Conservation (phyloP, 768 basidiomycete species). For the Lactifluus echinatus region DNA sequence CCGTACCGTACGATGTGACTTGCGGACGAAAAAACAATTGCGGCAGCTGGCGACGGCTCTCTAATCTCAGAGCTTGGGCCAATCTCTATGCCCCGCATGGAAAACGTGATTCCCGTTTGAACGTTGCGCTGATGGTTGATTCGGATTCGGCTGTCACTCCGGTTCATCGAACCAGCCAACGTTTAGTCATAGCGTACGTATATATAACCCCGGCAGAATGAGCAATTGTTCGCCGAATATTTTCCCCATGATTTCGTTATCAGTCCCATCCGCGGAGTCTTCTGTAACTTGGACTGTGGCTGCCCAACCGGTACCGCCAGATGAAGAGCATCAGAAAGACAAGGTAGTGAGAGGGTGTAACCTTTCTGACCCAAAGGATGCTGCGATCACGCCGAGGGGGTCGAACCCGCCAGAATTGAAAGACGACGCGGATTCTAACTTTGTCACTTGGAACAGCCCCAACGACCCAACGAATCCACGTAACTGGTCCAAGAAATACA, state of each 20-base stretch:
- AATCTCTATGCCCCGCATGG: background rate
- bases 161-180: background rate
- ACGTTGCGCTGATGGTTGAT: background rate
- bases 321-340: background rate
- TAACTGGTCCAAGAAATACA: conserved; percentile 11
- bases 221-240: background rate
- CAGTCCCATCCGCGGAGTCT: background rate
- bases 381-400: background rate
- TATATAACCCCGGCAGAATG: background rate
- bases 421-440: background rate
- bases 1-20: too few relatives aligned
- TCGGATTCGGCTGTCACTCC: background rate
- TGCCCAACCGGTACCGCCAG: too few relatives aligned
- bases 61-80: background rate
- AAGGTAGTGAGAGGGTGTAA: background rate
- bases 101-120: too few relatives aligned
- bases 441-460: conserved; percentile 12
- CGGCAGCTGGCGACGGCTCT: background rate
- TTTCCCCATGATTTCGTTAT: background rate
- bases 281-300: background rate
- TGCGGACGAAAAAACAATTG: too few relatives aligned
- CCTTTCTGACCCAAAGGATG: background rate
- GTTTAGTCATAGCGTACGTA: background rate
- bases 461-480: conserved; percentile 11
- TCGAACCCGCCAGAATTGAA: background rate